Evolutionary conservation across 176 grass and related monocot genomes (phyloP), one percentile per base, ranked within the genome.

Genomic region (Rhynchospora breviuscula): DNA sequence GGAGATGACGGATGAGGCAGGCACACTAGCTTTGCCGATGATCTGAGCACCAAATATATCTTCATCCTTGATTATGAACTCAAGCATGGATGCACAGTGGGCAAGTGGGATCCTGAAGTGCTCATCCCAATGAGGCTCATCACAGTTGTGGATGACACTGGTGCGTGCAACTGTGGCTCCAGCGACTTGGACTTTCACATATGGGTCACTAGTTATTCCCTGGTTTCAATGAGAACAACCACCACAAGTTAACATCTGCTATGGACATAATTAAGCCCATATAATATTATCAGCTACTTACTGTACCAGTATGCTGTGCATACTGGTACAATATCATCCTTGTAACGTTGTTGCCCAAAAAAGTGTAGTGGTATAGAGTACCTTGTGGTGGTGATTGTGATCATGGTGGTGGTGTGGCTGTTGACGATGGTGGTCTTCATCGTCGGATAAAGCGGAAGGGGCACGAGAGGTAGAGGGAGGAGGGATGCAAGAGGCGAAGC

Each of bases 11-110:
- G 0, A 0, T 1, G 46, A 43, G 15, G 88, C 85, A 33, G 90
- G 13, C 46, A 97, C 66, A 2, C 10, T 19, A 23, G 90, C 90
- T 19, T 1, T 45, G 81, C 94, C 92, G 56, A 97, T 92, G 88
- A 91, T 78, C 64, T 97, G 88, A 35, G 92, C 88, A 54, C 92
- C 94, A 78, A 94, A 88, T 2, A 88, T 64, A 66, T 97, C 94
- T 6, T 84, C 83, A 80, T 97, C 94, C 84, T 84, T 87, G 81
- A 97, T 90, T 59, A 85, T n/a, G 72, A 97, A 84, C 11, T 73
- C 70, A 56, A 97, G 22, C 44, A 1, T 1, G 31, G 79, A 3
- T 19, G 92, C 81, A 25, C 2, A 0, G 85, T 97, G 94, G 7
- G 94, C 94, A n/a, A 97, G 90, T 4, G 87, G 81, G 60, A 97